phyloP scores from a whole-genome alignment of 169 alveolate species.

The Cryptosporidium xiaoi region DNA sequence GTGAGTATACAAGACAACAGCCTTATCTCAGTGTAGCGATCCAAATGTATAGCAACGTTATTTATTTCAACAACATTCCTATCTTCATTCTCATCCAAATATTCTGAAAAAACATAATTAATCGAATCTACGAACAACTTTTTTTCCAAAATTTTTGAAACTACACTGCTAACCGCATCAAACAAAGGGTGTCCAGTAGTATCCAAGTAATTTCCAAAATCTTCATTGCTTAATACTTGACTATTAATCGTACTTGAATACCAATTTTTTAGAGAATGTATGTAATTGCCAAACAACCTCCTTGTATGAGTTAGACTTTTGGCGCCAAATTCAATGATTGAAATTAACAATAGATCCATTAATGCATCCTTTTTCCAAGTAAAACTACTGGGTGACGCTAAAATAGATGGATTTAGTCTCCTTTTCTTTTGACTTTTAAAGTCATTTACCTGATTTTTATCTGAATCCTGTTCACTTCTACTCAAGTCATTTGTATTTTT shows the following conservation, averaged over 20 bases:
- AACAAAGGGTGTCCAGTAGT: constrained; percentile 2
- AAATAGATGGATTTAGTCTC: not conserved
- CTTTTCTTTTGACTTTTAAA: constrained; percentile 50
- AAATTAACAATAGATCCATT: constrained; percentile 26
- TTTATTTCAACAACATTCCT: not conserved
- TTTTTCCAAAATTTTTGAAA: not conserved
- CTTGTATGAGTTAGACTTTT: constrained; percentile 53
- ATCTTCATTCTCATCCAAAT: not conserved
- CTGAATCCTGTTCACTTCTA: too few species aligned
- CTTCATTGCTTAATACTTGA: not conserved
- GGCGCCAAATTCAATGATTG: constrained; percentile 34
- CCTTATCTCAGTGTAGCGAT: constrained; percentile 14
- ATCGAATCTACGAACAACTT: not conserved
- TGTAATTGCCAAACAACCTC: constrained; percentile 43
- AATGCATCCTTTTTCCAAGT: constrained; percentile 39
- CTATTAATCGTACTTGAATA: not conserved
- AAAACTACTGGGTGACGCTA: not conserved
- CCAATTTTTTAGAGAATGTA: constrained; percentile 13
- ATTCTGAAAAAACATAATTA: not conserved
- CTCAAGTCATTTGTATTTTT: too few species aligned
- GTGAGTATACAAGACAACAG: constrained; percentile 7
- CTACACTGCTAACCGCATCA: constrained; percentile 12
- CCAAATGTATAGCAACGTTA: not conserved
- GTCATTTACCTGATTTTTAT: not conserved
- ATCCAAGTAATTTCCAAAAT: not conserved